Base-by-base conservation (phyloP, 2,329 filamentous ascomycete genomes). In the Fonsecaea pedrosoi region DNA sequence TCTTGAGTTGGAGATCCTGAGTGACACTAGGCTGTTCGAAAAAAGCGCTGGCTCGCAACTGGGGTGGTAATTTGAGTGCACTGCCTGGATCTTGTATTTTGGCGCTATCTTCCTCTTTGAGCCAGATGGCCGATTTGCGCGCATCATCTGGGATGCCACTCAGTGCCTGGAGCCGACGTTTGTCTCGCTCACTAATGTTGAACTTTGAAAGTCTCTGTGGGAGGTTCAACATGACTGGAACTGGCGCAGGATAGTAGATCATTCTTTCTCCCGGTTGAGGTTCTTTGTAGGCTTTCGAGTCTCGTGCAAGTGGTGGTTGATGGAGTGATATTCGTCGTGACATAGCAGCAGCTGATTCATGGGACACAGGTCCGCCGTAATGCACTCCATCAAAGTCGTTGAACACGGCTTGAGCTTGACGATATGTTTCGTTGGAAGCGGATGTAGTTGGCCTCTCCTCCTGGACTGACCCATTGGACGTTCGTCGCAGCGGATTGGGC, bases 161-260 rank as follows among this genome's bases (percentile, higher is more conserved):
- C 54, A 96, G 78, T 6, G 94, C 81, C 73, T 95, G 89, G 0
- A 92, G 91, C 25, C 90, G 88, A 62, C 92, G 87, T 71, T 89
- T 86, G 64, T 92, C 89, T 63, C 89, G 85, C 4, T 88, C 84
- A 9, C 84, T 80, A 2, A 86, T 80, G 61, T 90, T 86, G 60
- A 88, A 85, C 73, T 89, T 91, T 0, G 94, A 96, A 59, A 98
- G 81, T 73, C 92, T 91, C 54, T 93, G 92, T 0, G 95, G 95
- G 12, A 99, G 82, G 73, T 97, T 98, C 65, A 99, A 85, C 89
- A 96, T 94, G 69, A 91, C 89, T 2, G 95, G 95, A 2, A 99
- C 95, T 0, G 92, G 94, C 2, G 95, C 95, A 13, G 95, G 95
- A 77, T 99, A 99, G 79, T 90, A 98, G 9, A 97, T 87, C 92